phyloP scores from a whole-genome alignment of 306 rosid genomes.

The Casuarina cunninghamiana region DNA sequence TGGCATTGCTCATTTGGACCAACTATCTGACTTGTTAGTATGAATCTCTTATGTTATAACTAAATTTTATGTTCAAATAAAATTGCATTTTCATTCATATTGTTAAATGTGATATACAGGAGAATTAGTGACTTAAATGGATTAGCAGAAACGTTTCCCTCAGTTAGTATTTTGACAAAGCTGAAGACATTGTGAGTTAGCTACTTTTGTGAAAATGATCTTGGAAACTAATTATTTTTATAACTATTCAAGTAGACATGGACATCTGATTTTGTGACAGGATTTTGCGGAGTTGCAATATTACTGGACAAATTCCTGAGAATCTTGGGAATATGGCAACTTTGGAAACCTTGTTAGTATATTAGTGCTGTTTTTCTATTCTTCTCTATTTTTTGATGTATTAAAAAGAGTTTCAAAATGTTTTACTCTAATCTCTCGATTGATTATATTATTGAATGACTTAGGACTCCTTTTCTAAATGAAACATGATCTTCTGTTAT shows the following conservation, averaged over 20 bases:
- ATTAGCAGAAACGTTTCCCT: conserved; percentile 48
- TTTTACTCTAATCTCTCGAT: neutral
- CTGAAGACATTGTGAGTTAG: conserved; percentile 53
- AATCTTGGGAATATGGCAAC: conserved; percentile 38
- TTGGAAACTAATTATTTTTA: neutral
- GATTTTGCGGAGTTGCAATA: conserved; percentile 69
- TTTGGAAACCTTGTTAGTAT: conserved; percentile 52
- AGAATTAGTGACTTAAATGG: conserved; percentile 75
- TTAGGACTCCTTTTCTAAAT: neutral
- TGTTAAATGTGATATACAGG: conserved; percentile 43
- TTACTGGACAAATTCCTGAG: conserved; percentile 48
- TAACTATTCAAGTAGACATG: neutral
- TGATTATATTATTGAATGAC: neutral
- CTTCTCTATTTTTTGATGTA: neutral
- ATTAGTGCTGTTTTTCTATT: neutral
- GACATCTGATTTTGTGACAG: conserved; percentile 36
- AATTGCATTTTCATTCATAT: neutral
- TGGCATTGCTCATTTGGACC: conserved; percentile 39
- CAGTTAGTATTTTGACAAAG: conserved; percentile 29
- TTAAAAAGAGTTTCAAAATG: neutral
- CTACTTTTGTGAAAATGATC: neutral
- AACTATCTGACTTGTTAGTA: conserved; percentile 58
- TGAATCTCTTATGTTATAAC: neutral
- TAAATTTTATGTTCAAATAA: neutral
- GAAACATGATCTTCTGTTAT: no score